Conservation (phyloP, 2,329 filamentous ascomycete genomes). For the Colletotrichum tropicale region DNA sequence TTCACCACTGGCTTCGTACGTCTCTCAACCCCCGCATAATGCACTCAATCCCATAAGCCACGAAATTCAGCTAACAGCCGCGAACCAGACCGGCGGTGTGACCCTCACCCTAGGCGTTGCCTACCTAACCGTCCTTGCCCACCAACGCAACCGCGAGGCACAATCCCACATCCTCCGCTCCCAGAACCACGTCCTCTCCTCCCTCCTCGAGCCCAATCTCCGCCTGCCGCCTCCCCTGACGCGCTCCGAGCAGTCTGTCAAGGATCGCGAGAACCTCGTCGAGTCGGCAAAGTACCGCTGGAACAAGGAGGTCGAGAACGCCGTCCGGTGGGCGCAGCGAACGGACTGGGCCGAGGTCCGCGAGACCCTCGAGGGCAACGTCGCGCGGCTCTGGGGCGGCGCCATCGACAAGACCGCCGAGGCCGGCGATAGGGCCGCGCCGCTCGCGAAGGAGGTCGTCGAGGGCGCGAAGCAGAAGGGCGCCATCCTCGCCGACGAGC, state of each 20-base stretch:
- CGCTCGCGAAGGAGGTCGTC: constrained; percentile 36
- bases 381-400: constrained; percentile 48
- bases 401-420: constrained; percentile 38
- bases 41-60: neutral
- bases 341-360: constrained; percentile 69
- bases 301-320: constrained; percentile 75
- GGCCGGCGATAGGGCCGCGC: constrained; percentile 28
- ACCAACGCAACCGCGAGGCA: constrained; percentile 69
- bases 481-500: constrained; percentile 27
- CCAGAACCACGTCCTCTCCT: constrained; percentile 59
- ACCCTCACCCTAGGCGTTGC: constrained; percentile 76
- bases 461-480: constrained; percentile 37
- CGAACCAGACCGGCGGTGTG: constrained; percentile 70
- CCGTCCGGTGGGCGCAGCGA: constrained; percentile 69
- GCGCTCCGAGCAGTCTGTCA: constrained; percentile 53
- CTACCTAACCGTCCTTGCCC: constrained; percentile 73
- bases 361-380: constrained; percentile 58
- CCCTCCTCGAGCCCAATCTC: constrained; percentile 53
- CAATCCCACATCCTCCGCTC: constrained; percentile 62
- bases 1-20: constrained; percentile 78
- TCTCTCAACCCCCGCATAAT: constrained; percentile 14
- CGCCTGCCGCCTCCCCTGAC: constrained; percentile 52
- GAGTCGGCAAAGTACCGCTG: constrained; percentile 78
- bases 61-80: neutral
- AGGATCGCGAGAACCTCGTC: constrained; percentile 59